Evolutionary conservation across 495 filamentous ascomycete species (phyloP), one percentile per base, ranked within the genome.

Genomic region (Tirmania nivea): DNA sequence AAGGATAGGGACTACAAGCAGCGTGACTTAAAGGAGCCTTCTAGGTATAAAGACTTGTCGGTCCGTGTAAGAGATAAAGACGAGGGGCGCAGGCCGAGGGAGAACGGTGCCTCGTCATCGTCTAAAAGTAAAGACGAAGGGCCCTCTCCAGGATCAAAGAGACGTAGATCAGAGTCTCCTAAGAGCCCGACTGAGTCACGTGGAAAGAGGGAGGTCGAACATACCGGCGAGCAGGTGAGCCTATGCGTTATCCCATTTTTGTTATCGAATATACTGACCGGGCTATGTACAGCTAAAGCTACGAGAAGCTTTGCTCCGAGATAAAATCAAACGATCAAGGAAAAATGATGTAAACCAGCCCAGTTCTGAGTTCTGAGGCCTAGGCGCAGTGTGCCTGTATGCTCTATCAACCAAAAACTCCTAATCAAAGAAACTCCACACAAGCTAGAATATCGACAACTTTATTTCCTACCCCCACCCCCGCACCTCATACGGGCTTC

Each of bases 251-350:
- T 31, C 4, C 25, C 25, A 45, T 5, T 45, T 45, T 1, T 5
- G 17, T 6, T 45, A 14, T 14, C 39, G 3, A 19, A 14, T 2
- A 14, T 19, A 4, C 39, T 19, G 2, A 19, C 39, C 39, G 39
- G 14, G 14, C 12, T 14, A 14, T 19, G 39, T 8, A 8, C 9
- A 45, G 39, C 17, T 45, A 8, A 72, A 78, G 62, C 69, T 81
- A 49, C 75, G 76, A 49, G 79, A 85, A 67, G 77, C 69, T 61
- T 69, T 83, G 53, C 72, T 83, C 11, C 76, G 75, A 61, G 80
- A 84, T 62, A 78, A 75, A 63, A 72, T 84, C 53, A 78, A 79
- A 47, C 55, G 54, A 25, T 55, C 53, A 8, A 58, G 61, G 49
- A 63, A 57, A 47, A 64, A 59, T 10, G 25, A 31, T 31, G 25